These are phyloP conservation scores for Colletotrichum tropicicola DNA, from an alignment of 2,329 filamentous ascomycete species.

Conservation along the genomic window DNA sequence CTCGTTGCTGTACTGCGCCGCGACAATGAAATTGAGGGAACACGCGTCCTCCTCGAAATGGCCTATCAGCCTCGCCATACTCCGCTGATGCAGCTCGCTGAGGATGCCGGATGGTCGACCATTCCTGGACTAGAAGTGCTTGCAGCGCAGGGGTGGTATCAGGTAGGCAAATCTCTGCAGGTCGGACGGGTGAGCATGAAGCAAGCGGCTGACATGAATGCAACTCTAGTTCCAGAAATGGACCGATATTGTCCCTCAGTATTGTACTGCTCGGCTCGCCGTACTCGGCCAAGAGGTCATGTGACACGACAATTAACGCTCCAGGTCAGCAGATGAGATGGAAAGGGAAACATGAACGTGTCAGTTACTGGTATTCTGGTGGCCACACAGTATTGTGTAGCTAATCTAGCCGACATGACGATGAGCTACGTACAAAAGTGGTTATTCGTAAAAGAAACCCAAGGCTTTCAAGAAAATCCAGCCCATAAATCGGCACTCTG, in stretches of 20 bases:
- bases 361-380: too few relatives aligned
- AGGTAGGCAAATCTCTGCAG: conserved; percentile 61
- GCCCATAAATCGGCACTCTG: too few relatives aligned
- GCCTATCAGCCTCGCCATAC: conserved; percentile 92
- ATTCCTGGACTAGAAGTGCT: conserved; percentile 91
- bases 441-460: too few relatives aligned
- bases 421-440: too few relatives aligned
- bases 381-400: too few relatives aligned
- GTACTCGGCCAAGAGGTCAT: conserved; percentile 45
- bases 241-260: conserved; percentile 83
- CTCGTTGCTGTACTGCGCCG: conserved; percentile 63
- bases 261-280: conserved; percentile 71
- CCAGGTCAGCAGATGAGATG: too few relatives aligned
- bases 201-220: conserved; percentile 33
- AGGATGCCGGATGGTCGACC: conserved; percentile 80
- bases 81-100: conserved; percentile 83
- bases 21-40: conserved; percentile 46
- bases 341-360: too few relatives aligned
- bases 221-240: conserved; percentile 76
- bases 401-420: too few relatives aligned
- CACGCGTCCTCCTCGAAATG: conserved; percentile 86
- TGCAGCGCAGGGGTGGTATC: conserved; percentile 88
- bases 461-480: too few relatives aligned
- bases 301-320: too few relatives aligned
- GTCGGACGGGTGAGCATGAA: not conserved